Base-by-base conservation (phyloP, 1,139 yeast species). In the Hyphopichia fennica region DNA sequence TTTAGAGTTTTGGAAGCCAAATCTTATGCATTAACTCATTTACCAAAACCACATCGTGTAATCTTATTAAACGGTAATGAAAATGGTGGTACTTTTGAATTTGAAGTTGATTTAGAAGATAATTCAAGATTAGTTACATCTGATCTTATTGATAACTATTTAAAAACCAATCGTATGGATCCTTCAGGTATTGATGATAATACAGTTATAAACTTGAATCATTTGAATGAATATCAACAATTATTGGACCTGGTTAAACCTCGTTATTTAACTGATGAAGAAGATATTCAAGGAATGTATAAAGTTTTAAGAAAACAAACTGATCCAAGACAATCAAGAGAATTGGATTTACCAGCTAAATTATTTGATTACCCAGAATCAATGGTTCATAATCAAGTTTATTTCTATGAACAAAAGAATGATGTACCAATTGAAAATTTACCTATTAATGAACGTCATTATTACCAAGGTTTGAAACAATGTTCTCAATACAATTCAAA, bases 1-100 rank as follows among this genome's bases (percentile, higher is more conserved):
- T 49, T 57, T 20, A 47, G 71, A 37, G 54, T 61, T 15, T 45
- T 63, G 35, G 64, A 64, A 50, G 65, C 63, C 13, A 63, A 57
- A 42, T 52, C 57, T 15, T 60, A 63, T 45, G 60, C 61, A 10
- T 48, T 62, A 47, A 54, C 69, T 4, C 58, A 64, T 43, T 48
- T 66, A 19, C 62, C 65, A 3, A 60, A 58, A 31, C 73, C 73
- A 1, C 51, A 52, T 34, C 52, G 57, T 46, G 71, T 67, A 27
- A 53, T 67, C 4, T 53, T 67, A 1, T 52, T 67, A 37, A 60
- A 54, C 37, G 57, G 53, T 16, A 48, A 40, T 30, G 43, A 48
- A 6, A 48, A 56, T 2, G 58, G 58, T 3, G 68, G 67, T 6
- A 65, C 67, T 3, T 64, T 47, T 43, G 71, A 67, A 45, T 67